Base-by-base conservation (phyloP, 2,329 filamentous ascomycete genomes). In the Aspergillus pseudoviridinutans region DNA sequence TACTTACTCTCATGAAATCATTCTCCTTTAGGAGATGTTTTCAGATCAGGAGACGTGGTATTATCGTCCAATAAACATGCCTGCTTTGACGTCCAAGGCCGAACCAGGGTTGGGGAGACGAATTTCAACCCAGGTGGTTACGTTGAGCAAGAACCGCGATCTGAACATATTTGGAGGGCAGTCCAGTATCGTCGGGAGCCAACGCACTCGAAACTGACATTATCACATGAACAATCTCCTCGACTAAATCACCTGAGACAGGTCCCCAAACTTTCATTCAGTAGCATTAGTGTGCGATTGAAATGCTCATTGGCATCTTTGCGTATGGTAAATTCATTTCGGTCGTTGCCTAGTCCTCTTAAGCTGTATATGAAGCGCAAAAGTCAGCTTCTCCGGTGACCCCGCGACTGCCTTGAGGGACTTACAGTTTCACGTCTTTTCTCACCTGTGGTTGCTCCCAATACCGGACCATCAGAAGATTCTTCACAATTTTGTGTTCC, bases 401-500 rank as follows among this genome's bases (percentile, higher is more conserved):
- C 50, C 10, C 44, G 22, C 41, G 12, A 22, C 29, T 32, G 49
- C 20, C n/a, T 25, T 44, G 44, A 54, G 29, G 14, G 42, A 70
- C 71, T 61, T 67, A 76, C 71, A 68, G 54, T 59, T 67, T 67
- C 35, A 68, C 56, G 17, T 71, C 68, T 57, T 68, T 72, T 24
- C 65, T 66, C 32, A 67, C 56, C 38, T 65, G 58, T 27, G 71
- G 69, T 28, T 72, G 66, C 58, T 76, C 71, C 76, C 76, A 80
- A 55, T 71, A 80, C 54, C 76, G 71, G 41, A 76, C 68, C 53
- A 75, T 64, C 52, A 80, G 62, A 55, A 81, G 58, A 55, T 76
- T 80, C 61, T 74, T 79, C 58, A 81, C 50, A 22, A 81, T 79
- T 59, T 71, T 77, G 59, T 80, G 78, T 61, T 80, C 79, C 22